phyloP scores from a whole-genome alignment of 2,329 filamentous ascomycete genomes.

The Escovopsis sp. region DNA sequence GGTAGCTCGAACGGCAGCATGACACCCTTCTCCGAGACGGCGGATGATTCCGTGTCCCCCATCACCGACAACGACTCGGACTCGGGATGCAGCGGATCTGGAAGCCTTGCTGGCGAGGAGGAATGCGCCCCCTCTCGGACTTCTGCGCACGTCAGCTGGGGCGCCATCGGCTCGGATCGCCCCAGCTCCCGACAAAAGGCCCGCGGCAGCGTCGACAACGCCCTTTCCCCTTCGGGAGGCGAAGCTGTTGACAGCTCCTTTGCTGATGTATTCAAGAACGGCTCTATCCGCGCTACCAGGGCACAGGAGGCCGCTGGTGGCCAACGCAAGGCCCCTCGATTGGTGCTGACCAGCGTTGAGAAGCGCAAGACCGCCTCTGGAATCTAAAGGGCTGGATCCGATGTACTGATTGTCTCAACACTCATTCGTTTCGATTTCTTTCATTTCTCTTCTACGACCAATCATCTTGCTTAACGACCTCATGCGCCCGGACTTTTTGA shows the following conservation, averaged over 20 bases:
- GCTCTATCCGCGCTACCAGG: conserved; percentile 36
- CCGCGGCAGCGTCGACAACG: conserved; percentile 48
- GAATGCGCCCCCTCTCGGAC: conserved; percentile 60
- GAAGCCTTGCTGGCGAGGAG: conserved; percentile 63
- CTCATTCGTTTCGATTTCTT: conserved; percentile 9
- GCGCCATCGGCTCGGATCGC: conserved; percentile 77
- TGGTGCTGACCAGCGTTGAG: conserved; percentile 77
- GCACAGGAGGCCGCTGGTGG: conserved; percentile 38
- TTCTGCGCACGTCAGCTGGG: conserved; percentile 55
- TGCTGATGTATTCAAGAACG: conserved; percentile 50
- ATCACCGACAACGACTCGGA: conserved; percentile 62
- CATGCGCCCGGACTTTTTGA: conserved; percentile 23
- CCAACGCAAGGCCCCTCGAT: conserved; percentile 70
- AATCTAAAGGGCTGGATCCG: conserved; percentile 9
- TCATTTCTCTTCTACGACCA: conserved; percentile 10
- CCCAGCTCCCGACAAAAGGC: conserved; percentile 56
- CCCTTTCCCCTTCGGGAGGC: conserved; percentile 35
- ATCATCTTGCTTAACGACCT: conserved; percentile 19
- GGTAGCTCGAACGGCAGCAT: conserved; percentile 61
- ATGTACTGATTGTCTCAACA: not conserved
- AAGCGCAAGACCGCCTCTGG: conserved; percentile 53
- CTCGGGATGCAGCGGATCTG: conserved; percentile 56
- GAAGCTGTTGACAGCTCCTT: conserved; percentile 46
- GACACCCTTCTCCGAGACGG: conserved; percentile 77
- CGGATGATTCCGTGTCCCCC: conserved; percentile 51